phyloP scores from a whole-genome alignment of 139 green algal species.

The Raphidocelis subcapitata region DNA sequence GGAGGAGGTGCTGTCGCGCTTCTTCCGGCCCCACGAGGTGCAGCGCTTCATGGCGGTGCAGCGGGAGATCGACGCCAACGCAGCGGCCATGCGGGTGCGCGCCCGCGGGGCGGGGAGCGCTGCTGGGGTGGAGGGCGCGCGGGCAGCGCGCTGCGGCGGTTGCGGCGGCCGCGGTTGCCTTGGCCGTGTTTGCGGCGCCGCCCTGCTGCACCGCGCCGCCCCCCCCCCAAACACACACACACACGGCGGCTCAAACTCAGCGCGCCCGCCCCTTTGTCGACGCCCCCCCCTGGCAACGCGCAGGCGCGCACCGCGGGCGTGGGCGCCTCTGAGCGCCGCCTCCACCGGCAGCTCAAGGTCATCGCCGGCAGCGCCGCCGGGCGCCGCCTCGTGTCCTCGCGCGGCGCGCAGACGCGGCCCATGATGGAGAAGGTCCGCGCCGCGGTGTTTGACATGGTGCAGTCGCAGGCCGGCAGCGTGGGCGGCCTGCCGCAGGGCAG shows the following conservation, averaged over 20 bases:
- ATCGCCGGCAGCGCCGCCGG: constrained; percentile 56
- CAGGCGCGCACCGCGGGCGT: constrained; percentile 20
- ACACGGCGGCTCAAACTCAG: no score
- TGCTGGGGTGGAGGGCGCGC: no score
- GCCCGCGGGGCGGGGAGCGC: no score
- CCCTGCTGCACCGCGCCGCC: no score
- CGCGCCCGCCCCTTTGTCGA: no score
- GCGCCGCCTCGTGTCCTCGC: constrained; percentile 34
- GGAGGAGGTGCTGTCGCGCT: constrained; percentile 42
- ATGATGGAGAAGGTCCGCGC: constrained; percentile 89
- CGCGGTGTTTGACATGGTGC: constrained; percentile 83
- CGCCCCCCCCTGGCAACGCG: not conserved
- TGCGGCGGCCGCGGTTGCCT: no score
- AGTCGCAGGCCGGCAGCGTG: constrained; percentile 37
- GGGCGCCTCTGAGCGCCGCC: constrained; percentile 28
- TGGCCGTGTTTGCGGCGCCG: no score
- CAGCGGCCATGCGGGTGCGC: constrained; percentile 31
- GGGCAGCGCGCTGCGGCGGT: no score
- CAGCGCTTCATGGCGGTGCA: constrained; percentile 57
- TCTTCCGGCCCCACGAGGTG: constrained; percentile 55
- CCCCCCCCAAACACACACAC: no score
- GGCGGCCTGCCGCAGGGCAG: constrained; percentile 33
- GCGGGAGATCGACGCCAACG: constrained; percentile 37
- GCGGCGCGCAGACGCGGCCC: constrained; percentile 59
- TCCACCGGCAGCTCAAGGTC: constrained; percentile 62